These are phyloP conservation scores for Achaetomiella virescens DNA, from an alignment of 495 filamentous ascomycete genomes.

Conservation along the genomic window DNA sequence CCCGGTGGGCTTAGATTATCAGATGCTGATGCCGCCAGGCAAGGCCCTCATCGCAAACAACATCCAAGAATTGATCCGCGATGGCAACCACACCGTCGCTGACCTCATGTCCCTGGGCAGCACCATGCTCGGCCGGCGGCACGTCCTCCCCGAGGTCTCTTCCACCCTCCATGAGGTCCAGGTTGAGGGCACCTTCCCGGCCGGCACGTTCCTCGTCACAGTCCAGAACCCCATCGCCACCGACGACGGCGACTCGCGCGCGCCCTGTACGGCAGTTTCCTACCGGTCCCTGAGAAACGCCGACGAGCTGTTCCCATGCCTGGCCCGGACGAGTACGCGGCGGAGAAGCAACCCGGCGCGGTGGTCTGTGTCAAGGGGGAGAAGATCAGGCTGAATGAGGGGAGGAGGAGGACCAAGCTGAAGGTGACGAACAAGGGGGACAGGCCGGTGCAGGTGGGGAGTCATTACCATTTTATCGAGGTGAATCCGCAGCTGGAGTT, in stretches of 20 bases:
- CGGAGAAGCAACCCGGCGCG: slow-evolving; percentile 68
- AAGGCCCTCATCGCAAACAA: slow-evolving; percentile 86
- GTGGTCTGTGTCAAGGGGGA: slow-evolving; percentile 68
- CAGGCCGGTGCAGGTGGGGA: slow-evolving; percentile 87
- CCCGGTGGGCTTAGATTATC: no score
- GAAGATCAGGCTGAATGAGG: slow-evolving; percentile 65
- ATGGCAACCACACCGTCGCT: slow-evolving; percentile 87
- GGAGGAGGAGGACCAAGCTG: slow-evolving; percentile 64
- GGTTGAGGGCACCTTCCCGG: slow-evolving; percentile 89
- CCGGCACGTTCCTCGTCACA: slow-evolving; percentile 90
- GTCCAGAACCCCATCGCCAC: slow-evolving; percentile 84
- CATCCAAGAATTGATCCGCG: slow-evolving; percentile 94
- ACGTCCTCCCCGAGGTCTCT: slow-evolving; percentile 79
- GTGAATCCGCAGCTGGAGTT: slow-evolving; percentile 87
- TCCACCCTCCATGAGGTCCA: slow-evolving; percentile 74
- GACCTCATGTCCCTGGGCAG: slow-evolving; percentile 90
- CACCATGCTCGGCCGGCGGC: slow-evolving; percentile 88
- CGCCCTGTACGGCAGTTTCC: slow-evolving; percentile 87
- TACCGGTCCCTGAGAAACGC: slow-evolving; percentile 69
- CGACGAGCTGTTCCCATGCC: slow-evolving; percentile 53
- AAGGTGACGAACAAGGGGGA: slow-evolving; percentile 83
- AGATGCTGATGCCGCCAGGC: no score
- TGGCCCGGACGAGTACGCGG: slow-evolving; percentile 54
- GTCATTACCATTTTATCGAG: slow-evolving; percentile 96
- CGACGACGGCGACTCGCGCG: slow-evolving; percentile 81